A percentile compares a stretch with the other conserved stretches of the same genome.
These are phyloP conservation scores for Citrus medica DNA, from an alignment of 345 rosid genomes.

Conservation along the genomic window DNA sequence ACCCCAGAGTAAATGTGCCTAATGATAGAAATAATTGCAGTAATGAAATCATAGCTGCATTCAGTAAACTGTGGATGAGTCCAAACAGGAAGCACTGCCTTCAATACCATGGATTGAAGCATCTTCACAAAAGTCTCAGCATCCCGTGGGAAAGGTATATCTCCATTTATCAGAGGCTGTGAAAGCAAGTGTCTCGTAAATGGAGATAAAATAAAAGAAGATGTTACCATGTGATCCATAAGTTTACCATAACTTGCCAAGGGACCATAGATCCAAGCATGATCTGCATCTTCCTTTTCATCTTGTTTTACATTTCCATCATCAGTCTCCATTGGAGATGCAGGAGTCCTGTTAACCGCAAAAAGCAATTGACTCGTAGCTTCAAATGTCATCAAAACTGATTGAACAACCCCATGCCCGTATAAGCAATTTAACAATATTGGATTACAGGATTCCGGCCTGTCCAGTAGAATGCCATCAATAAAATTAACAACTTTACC, in stretches of 20 bases:
- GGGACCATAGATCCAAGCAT: constrained; percentile 90
- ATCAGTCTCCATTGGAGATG: constrained; percentile 94
- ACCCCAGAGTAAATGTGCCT: constrained; percentile 90
- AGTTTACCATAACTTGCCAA: constrained; percentile 86
- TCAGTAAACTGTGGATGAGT: constrained; percentile 76
- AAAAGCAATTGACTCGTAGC: constrained; percentile 88
- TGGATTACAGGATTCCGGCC: constrained; percentile 90
- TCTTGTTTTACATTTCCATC: constrained; percentile 60
- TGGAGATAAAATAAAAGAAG: constrained; percentile 83
- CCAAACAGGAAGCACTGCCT: constrained; percentile 93
- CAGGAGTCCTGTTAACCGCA: constrained; percentile 58
- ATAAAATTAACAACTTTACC: constrained; percentile 92
- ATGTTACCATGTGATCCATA: constrained; percentile 93
- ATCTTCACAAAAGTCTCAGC: constrained; percentile 89
- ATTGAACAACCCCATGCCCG: constrained; percentile 75
- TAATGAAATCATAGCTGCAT: constrained; percentile 75
- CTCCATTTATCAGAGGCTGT: constrained; percentile 71
- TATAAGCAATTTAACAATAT: constrained; percentile 75
- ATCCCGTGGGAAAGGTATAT: constrained; percentile 66
- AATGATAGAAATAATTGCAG: constrained; percentile 71
- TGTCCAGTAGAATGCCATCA: constrained; percentile 76
- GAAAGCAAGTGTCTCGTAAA: constrained; percentile 78
- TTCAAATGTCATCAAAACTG: constrained; percentile 87
- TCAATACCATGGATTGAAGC: constrained; percentile 91
- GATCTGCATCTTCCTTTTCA: constrained; percentile 62